Base-by-base conservation (phyloP, 2,329 filamentous ascomycete species). In the Aureobasidium uvarum region DNA sequence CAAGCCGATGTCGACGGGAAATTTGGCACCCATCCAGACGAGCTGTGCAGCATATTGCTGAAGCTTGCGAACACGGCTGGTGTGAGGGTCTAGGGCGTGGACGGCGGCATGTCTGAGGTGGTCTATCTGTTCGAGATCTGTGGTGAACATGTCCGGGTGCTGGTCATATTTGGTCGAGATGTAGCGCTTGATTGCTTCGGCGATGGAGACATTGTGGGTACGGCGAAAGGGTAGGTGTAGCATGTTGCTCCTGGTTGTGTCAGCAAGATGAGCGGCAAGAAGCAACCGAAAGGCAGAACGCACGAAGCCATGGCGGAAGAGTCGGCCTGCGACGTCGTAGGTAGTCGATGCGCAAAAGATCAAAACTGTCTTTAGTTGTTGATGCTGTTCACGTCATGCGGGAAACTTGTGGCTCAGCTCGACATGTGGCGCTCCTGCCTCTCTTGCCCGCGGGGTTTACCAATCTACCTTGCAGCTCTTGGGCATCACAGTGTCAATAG, bases 91-190 rank as follows among this genome's bases (percentile, higher is more conserved):
- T 67, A 89, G 86, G 2, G 95, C 89, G 76, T 92, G 91, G 64
- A 96, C 83, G n/a, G 95, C 95, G 75, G 96, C 91, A 68, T 85
- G 85, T 5, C 95, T 88, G 66, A 98, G 81, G 56, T 86, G 82
- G 74, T 98, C 92, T 72, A 99, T 92, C 69, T 89, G 85, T 74
- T 93, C 87, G 66, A 96, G 86, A 79, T 99, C 95, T 69, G 91
- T 85, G 68, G 87, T 86, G 78, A 99, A 99, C 89, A 96, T 96
- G 77, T 97, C 92, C 39, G 95, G 94, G 75, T 96, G 94, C 76
- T 99, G 95, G 78, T 98, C 94, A 88, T 98, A 98, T 83, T 98
- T 97, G 77, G 87, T 89, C 68, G 92, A 96, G 74, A 99, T 98
- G 81, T 99, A 98, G 75, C 95, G 89, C 69, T 91, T 92, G 75